Evolutionary conservation across 2,329 filamentous ascomycete species (phyloP).

Genomic region (Fusarium heterosporum): DNA sequence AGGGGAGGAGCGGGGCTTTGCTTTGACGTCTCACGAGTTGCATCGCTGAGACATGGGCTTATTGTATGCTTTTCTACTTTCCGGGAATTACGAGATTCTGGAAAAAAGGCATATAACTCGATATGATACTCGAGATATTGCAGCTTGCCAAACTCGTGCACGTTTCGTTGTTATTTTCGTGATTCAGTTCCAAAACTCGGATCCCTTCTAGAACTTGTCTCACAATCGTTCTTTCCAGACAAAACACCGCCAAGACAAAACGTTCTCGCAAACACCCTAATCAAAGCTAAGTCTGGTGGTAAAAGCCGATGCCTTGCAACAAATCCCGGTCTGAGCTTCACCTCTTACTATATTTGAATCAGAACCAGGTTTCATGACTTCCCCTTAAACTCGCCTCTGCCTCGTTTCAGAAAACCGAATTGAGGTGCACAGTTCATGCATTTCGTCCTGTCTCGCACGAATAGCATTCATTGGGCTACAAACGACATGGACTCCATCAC

Average conservation of each 20-base stretch:
- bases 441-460: slow-evolving; percentile 13
- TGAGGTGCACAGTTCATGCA: slow-evolving; percentile 20
- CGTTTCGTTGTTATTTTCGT: slow-evolving; percentile 3
- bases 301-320: background rate
- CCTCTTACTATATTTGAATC: slow-evolving; percentile 39
- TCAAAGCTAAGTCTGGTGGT: background rate
- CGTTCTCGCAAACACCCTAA: background rate
- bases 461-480: slow-evolving; percentile 1
- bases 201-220: background rate
- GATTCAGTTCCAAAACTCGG: background rate
- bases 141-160: background rate
- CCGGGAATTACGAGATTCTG: slow-evolving; percentile 27
- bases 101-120: slow-evolving; percentile 1
- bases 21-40: slow-evolving; percentile 32
- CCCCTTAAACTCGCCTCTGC: slow-evolving; percentile 16
- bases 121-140: background rate
- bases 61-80: slow-evolving; percentile 19
- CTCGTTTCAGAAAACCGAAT: slow-evolving; percentile 38
- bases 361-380: slow-evolving; percentile 31
- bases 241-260: slow-evolving; percentile 18
- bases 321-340: slow-evolving; percentile 32
- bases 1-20: slow-evolving; percentile 18
- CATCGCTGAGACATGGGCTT: slow-evolving; percentile 23
- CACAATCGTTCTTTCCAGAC: background rate
- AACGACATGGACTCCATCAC: background rate